Evolutionary conservation across 345 rosid genomes (phyloP).

Genomic region (Citrus trifoliata): DNA sequence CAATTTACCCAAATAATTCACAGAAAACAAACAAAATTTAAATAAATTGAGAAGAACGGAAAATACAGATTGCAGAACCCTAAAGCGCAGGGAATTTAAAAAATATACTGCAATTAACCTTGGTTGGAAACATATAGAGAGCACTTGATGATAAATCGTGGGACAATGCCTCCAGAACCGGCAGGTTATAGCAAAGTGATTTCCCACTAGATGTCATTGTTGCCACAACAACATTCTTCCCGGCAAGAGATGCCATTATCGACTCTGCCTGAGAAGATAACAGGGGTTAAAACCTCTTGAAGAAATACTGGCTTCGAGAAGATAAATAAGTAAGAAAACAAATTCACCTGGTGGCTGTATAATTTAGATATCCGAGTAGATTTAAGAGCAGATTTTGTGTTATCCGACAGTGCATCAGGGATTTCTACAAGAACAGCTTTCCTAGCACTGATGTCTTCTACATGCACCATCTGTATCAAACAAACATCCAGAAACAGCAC

Average conservation of each 20-base stretch:
- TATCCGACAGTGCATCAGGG: conserved; percentile 59
- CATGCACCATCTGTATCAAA: conserved; percentile 71
- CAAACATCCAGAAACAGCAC: conserved; percentile 19
- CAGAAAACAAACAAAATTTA: background rate
- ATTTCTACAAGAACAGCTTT: conserved; percentile 51
- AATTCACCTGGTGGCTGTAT: conserved; percentile 83
- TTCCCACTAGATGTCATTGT: conserved; percentile 98
- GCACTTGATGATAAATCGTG: conserved; percentile 72
- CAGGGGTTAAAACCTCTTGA: conserved; percentile 8
- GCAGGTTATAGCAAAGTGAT: conserved; percentile 95
- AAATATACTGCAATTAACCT: conserved; percentile 43
- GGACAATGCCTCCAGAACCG: conserved; percentile 76
- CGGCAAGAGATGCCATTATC: conserved; percentile 61
- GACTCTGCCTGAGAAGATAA: conserved; percentile 67
- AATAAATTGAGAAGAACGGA: background rate
- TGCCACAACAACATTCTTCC: conserved; percentile 83
- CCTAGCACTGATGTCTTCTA: conserved; percentile 60
- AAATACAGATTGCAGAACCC: background rate
- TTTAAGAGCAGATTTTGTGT: conserved; percentile 58
- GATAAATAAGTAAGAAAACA: conserved; percentile 8
- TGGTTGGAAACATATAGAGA: conserved; percentile 87
- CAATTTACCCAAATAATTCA: background rate
- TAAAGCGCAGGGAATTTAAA: conserved; percentile 6
- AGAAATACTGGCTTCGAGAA: conserved; percentile 10
- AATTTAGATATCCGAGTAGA: conserved; percentile 63